Evolutionary conservation across 495 filamentous ascomycete species (phyloP).

Genomic region (Daldinia decipiens): DNA sequence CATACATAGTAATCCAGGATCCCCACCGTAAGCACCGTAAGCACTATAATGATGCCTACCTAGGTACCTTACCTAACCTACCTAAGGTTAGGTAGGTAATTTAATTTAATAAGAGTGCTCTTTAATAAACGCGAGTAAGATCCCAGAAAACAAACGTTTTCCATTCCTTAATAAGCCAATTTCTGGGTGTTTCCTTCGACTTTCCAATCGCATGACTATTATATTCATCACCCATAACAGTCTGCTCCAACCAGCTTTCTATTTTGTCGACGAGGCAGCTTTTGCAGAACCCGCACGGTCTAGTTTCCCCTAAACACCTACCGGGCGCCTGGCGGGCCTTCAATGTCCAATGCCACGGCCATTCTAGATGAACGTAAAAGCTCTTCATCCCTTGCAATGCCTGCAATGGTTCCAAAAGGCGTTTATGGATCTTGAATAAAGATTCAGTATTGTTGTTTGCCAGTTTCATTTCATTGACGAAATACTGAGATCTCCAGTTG

Average conservation of each 20-base stretch:
- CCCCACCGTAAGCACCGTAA: no score
- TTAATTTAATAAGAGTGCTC: no score
- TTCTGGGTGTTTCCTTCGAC: background rate
- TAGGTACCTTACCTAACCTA: no score
- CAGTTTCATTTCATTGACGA: background rate
- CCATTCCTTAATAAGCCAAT: conserved; percentile 11
- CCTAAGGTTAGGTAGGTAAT: no score
- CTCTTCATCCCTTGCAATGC: background rate
- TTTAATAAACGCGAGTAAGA: background rate
- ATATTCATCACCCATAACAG: conserved; percentile 19
- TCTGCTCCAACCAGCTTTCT: conserved; percentile 17
- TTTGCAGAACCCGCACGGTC: background rate
- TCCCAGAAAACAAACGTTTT: background rate
- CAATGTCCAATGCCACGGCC: conserved; percentile 4
- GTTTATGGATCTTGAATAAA: background rate
- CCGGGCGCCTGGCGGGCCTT: background rate
- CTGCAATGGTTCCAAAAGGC: background rate
- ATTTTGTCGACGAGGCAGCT: background rate
- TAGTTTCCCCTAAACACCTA: no score
- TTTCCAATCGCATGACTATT: conserved; percentile 16
- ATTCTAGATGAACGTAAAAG: conserved; percentile 23
- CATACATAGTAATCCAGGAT: no score
- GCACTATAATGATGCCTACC: no score
- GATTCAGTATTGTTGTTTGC: background rate
- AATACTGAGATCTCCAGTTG: background rate